A percentile compares a stretch with the other conserved stretches of the same genome.
Conservation (phyloP, 352 stramenopile genomes). For the Globisporangium solare region DNA sequence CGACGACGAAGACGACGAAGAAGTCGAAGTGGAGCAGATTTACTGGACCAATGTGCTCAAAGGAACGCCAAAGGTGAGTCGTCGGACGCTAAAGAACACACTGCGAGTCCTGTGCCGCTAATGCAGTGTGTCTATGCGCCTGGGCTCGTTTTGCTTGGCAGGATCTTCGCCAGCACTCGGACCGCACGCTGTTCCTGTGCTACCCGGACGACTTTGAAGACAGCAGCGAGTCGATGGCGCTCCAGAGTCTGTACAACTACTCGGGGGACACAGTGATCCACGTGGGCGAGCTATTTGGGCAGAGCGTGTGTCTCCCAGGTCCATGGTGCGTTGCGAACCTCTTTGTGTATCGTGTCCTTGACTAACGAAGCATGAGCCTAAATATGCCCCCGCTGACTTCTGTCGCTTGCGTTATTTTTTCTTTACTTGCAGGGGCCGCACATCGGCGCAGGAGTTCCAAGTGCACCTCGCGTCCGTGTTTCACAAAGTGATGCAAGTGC, state of each 20-base stretch:
- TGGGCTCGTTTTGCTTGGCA: slow-evolving; percentile 10
- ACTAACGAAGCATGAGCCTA: too few species aligned
- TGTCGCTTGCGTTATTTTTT: too few species aligned
- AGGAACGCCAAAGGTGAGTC: slow-evolving; percentile 58
- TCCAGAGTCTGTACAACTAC: slow-evolving; percentile 89
- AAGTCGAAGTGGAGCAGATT: slow-evolving; percentile 79
- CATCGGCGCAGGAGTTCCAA: slow-evolving; percentile 91
- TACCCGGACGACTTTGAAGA: slow-evolving; percentile 92
- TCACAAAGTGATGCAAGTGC: slow-evolving; percentile 91
- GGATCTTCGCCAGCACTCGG: slow-evolving; percentile 68
- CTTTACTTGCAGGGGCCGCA: slow-evolving; percentile 68
- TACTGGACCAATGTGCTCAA: slow-evolving; percentile 80
- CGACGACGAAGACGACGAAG: slow-evolving; percentile 47
- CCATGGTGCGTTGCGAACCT: slow-evolving; percentile 48
- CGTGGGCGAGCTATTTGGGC: slow-evolving; percentile 90
- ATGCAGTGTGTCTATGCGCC: neutral
- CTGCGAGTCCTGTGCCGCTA: too few species aligned
- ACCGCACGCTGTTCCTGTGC: slow-evolving; percentile 89
- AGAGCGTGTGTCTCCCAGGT: slow-evolving; percentile 86
- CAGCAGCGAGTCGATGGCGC: slow-evolving; percentile 85
- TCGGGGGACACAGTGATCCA: slow-evolving; percentile 91
- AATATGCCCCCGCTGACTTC: too few species aligned
- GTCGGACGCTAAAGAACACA: neutral
- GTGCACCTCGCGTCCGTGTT: slow-evolving; percentile 87
- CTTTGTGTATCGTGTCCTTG: too few species aligned